phyloP scores from a whole-genome alignment of 306 rosid species.

The Ammopiptanthus mongolicus region DNA sequence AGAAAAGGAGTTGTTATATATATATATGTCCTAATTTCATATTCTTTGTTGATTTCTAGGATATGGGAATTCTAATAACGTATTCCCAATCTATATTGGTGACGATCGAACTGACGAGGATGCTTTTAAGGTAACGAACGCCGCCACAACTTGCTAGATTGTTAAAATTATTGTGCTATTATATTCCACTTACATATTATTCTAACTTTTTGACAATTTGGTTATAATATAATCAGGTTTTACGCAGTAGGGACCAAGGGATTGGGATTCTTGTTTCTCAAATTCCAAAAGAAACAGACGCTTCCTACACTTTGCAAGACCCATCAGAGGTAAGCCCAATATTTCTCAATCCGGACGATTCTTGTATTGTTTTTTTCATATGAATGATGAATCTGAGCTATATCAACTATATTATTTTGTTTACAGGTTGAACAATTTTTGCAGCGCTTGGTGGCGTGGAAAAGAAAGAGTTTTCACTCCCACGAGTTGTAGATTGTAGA shows the following conservation, averaged over 20 bases:
- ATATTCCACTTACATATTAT: slow-evolving; percentile 2
- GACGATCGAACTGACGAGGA: slow-evolving; percentile 94
- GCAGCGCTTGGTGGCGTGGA: slow-evolving; percentile 70
- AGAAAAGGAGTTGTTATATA: background rate
- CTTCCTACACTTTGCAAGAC: slow-evolving; percentile 80
- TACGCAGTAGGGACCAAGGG: slow-evolving; percentile 63
- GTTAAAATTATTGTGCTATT: background rate
- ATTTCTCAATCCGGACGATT: background rate
- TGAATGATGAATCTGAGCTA: background rate
- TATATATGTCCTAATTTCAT: background rate
- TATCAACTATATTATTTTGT: background rate
- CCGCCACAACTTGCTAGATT: background rate
- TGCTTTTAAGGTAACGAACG: slow-evolving; percentile 67
- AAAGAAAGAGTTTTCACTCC: slow-evolving; percentile 27
- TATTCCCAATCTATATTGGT: slow-evolving; percentile 79
- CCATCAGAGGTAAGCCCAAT: slow-evolving; percentile 64
- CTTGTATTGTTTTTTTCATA: background rate
- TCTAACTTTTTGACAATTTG: background rate
- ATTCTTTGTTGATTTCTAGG: slow-evolving; percentile 30
- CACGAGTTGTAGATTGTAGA: slow-evolving; percentile 27
- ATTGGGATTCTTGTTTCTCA: slow-evolving; percentile 85
- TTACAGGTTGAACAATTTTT: slow-evolving; percentile 73
- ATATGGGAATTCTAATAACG: slow-evolving; percentile 51
- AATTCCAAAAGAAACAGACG: slow-evolving; percentile 74
- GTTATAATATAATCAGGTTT: slow-evolving; percentile 37